A percentile compares a stretch with the other conserved stretches of the same genome.
These are phyloP conservation scores for Thelephora terrestris DNA, from an alignment of 1,284 basidiomycete species.

Conservation along the genomic window DNA sequence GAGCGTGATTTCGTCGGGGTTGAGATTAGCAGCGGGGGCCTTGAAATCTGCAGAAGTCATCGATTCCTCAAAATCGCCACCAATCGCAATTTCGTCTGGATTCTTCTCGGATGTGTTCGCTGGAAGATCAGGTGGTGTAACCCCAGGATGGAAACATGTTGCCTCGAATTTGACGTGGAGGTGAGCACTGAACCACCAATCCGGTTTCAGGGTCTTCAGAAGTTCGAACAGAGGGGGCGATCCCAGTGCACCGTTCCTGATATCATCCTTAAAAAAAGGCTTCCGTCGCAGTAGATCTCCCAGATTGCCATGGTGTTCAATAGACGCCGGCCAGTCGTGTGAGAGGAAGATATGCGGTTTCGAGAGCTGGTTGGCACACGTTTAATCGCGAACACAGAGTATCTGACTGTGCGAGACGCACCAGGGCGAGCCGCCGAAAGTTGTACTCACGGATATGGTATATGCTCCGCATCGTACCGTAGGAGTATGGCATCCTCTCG, in stretches of 20 bases:
- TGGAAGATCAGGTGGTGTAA: background rate
- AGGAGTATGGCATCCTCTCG: constrained; percentile 66
- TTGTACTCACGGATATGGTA: constrained; percentile 91
- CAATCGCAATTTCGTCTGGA: constrained; percentile 60
- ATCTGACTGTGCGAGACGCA: constrained; percentile 26
- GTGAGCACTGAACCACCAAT: constrained; percentile 97
- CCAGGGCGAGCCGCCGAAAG: constrained; percentile 71
- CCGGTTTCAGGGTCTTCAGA: constrained; percentile 64
- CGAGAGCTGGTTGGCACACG: constrained; percentile 35
- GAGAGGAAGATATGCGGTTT: constrained; percentile 75
- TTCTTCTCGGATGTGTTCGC: constrained; percentile 23
- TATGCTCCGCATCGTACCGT: constrained; percentile 66
- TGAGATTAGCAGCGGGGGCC: constrained; percentile 19
- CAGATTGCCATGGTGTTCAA: constrained; percentile 77
- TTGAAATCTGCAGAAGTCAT: background rate
- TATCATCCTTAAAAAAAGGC: constrained; percentile 74
- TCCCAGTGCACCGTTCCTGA: constrained; percentile 65
- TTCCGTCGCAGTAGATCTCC: constrained; percentile 64
- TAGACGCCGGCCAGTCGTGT: constrained; percentile 93
- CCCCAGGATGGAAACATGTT: constrained; percentile 41
- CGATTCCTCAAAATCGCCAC: constrained; percentile 24
- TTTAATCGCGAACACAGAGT: constrained; percentile 1
- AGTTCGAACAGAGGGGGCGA: constrained; percentile 85
- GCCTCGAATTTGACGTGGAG: constrained; percentile 82
- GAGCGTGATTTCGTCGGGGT: constrained; percentile 66